A percentile compares a stretch with the other conserved stretches of the same genome.
phyloP scores from a whole-genome alignment of 1,284 basidiomycete genomes.

The Pterulicium gracile region DNA sequence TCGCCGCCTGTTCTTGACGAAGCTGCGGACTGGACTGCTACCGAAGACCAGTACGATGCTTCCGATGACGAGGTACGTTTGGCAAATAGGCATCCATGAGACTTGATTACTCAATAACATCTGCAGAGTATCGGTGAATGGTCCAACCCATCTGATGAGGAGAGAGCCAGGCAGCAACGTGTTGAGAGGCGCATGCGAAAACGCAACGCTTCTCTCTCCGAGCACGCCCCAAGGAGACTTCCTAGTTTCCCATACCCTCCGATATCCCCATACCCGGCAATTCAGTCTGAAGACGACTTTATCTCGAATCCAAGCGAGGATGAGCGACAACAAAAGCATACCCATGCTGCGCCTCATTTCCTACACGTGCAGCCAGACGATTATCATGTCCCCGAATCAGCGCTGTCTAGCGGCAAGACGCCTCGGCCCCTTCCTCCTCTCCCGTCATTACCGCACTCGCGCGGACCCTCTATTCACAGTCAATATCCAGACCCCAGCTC shows the following conservation, averaged over 20 bases:
- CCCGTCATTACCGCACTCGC: slow-evolving; percentile 44
- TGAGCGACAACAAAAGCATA: slow-evolving; percentile 24
- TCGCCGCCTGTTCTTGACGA: not conserved
- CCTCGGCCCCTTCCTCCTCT: slow-evolving; percentile 41
- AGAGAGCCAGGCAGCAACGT: slow-evolving; percentile 58
- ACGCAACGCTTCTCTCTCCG: slow-evolving; percentile 30
- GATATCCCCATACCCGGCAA: slow-evolving; percentile 25
- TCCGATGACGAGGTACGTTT: slow-evolving; percentile 54
- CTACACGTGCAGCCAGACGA: slow-evolving; percentile 22
- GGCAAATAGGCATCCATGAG: slow-evolving; percentile 1
- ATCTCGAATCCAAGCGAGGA: slow-evolving; percentile 80
- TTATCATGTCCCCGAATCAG: slow-evolving; percentile 30
- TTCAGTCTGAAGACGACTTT: slow-evolving; percentile 50
- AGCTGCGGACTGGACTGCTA: slow-evolving; percentile 63
- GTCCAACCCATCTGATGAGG: slow-evolving; percentile 84
- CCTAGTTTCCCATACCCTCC: slow-evolving; percentile 74
- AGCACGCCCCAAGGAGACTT: slow-evolving; percentile 50
- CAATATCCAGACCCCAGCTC: slow-evolving; percentile 49
- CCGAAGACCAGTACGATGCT: slow-evolving; percentile 51
- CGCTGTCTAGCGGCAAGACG: slow-evolving; percentile 13
- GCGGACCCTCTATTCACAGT: slow-evolving; percentile 48
- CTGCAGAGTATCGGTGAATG: slow-evolving; percentile 72
- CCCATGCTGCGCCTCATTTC: not conserved
- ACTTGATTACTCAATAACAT: slow-evolving; percentile 6
- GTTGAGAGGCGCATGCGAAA: slow-evolving; percentile 48